A percentile compares a stretch with the other conserved stretches of the same genome.
These are phyloP conservation scores for Amanita pseudoporphyria DNA, from an alignment of 768 basidiomycete genomes.

Conservation along the genomic window DNA sequence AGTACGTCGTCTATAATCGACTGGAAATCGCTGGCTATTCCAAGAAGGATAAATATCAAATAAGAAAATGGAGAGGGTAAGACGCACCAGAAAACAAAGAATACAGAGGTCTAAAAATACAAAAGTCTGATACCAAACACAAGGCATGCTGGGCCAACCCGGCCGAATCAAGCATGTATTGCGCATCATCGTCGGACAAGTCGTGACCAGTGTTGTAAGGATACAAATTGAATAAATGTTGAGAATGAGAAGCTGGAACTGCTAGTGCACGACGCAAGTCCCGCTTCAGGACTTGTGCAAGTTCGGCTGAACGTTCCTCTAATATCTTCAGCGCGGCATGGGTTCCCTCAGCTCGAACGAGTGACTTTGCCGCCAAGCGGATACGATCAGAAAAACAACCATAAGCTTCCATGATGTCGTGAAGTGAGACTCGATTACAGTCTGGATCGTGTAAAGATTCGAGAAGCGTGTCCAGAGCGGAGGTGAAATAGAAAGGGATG, in stretches of 20 bases:
- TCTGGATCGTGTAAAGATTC: slow-evolving; percentile 32
- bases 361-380: slow-evolving; percentile 16
- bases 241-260: slow-evolving; percentile 19
- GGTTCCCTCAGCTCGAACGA: slow-evolving; percentile 8
- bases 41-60: neutral
- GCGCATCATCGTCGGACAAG: slow-evolving; percentile 26
- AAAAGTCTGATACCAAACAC: slow-evolving; percentile 38
- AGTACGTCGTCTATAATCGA: slow-evolving; percentile 36
- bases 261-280: slow-evolving; percentile 38
- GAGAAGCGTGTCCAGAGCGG: slow-evolving; percentile 36
- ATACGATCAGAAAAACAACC: slow-evolving; percentile 38
- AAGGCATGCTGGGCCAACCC: slow-evolving; percentile 46
- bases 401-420: slow-evolving; percentile 59
- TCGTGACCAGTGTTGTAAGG: slow-evolving; percentile 14
- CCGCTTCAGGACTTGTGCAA: slow-evolving; percentile 36
- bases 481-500: slow-evolving; percentile 23
- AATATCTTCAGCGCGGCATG: slow-evolving; percentile 19
- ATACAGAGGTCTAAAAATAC: slow-evolving; percentile 36
- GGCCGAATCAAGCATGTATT: slow-evolving; percentile 30
- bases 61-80: slow-evolving; percentile 2
- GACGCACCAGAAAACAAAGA: slow-evolving; percentile 40
- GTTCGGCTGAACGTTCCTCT: slow-evolving; percentile 18
- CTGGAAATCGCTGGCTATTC: slow-evolving; percentile 33
- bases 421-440: slow-evolving; percentile 27
- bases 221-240: slow-evolving; percentile 8